phyloP scores from a whole-genome alignment of 495 filamentous ascomycete species.

The Diplogelasinospora grovesii region DNA sequence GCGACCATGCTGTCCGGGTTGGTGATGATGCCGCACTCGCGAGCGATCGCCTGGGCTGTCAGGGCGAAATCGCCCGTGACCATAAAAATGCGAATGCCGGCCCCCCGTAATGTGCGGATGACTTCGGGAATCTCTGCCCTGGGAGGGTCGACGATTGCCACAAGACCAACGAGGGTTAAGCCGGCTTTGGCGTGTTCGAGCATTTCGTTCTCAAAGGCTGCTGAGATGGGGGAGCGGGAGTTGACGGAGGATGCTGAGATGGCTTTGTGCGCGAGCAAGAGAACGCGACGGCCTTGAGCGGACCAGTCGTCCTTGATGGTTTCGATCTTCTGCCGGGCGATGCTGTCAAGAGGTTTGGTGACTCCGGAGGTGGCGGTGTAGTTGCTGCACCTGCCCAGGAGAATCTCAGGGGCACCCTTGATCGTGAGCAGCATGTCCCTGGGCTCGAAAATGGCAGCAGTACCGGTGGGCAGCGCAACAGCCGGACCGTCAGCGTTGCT shows the following conservation, averaged over 20 bases:
- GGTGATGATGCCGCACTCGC: constrained; percentile 59
- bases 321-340: constrained; percentile 37
- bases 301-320: constrained; percentile 55
- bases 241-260: constrained; percentile 31
- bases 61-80: constrained; percentile 64
- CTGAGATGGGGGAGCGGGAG: constrained; percentile 28
- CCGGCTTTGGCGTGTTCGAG: constrained; percentile 38
- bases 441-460: constrained; percentile 31
- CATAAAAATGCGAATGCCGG: constrained; percentile 62
- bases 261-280: constrained; percentile 56
- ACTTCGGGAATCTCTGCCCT: constrained; percentile 58
- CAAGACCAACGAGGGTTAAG: constrained; percentile 55
- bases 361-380: constrained; percentile 44
- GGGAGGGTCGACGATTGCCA: constrained; percentile 63
- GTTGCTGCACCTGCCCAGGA: constrained; percentile 49
- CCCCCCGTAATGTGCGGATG: constrained; percentile 48
- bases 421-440: constrained; percentile 49
- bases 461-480: constrained; percentile 26
- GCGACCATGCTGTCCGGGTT: constrained; percentile 31
- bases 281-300: constrained; percentile 55
- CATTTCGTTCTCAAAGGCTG: constrained; percentile 48
- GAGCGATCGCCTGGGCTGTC: constrained; percentile 63
- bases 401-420: constrained; percentile 59
- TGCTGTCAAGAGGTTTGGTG: constrained; percentile 32
- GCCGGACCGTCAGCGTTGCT: constrained; percentile 30